Evolutionary conservation across 495 filamentous ascomycete genomes (phyloP).

Genomic region (Penicillium paradoxum): DNA sequence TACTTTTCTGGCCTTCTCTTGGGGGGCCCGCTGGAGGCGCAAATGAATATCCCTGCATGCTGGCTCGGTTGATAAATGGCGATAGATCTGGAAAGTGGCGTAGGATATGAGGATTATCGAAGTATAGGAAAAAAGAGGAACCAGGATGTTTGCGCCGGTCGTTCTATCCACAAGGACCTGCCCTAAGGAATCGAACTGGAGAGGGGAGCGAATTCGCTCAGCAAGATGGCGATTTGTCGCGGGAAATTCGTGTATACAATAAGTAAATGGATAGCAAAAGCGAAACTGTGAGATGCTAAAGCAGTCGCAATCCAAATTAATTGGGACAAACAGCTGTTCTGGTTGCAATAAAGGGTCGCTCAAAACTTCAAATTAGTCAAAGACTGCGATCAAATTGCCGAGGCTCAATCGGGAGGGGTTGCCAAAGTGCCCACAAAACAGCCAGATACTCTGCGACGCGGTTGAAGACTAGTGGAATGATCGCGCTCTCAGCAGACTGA

Average conservation of each 20-base stretch:
- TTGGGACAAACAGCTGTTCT: not conserved
- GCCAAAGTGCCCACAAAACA: not conserved
- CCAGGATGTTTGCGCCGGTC: not conserved
- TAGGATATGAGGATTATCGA: not conserved
- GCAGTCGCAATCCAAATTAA: not conserved
- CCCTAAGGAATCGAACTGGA: slow-evolving; percentile 1
- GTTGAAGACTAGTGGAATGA: not conserved
- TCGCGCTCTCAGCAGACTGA: not conserved
- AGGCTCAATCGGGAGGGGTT: not conserved
- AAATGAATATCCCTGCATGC: slow-evolving; percentile 47
- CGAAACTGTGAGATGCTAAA: not conserved
- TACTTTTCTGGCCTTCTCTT: slow-evolving; percentile 46
- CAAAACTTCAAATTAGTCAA: not conserved
- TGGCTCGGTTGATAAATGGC: not conserved
- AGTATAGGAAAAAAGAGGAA: not conserved
- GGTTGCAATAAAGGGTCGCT: not conserved
- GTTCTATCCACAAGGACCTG: slow-evolving; percentile 15
- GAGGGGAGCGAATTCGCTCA: not conserved
- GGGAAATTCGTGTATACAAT: not conserved
- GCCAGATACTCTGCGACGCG: not conserved
- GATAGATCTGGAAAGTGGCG: not conserved
- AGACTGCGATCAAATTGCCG: not conserved
- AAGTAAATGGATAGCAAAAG: not conserved
- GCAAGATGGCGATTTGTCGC: not conserved
- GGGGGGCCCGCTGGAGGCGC: slow-evolving; percentile 42